Percentiles rank a stretch among this genome's conserved stretches.
These are phyloP conservation scores for Boechera stricta DNA, from an alignment of 345 rosid genomes.

Conservation along the genomic window DNA sequence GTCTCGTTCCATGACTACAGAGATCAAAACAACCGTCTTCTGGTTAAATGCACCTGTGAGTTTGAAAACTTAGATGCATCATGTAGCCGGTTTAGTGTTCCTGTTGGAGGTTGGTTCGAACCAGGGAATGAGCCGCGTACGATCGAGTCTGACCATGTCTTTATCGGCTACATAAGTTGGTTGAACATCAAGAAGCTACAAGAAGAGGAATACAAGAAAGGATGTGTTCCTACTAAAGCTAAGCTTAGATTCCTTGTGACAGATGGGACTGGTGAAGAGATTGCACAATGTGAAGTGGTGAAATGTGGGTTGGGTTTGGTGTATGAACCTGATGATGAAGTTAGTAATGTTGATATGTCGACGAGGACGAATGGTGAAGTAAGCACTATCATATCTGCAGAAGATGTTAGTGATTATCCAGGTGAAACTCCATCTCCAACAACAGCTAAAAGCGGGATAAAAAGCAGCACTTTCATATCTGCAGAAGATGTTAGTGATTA, in stretches of 20 bases:
- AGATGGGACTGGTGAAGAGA: conserved; percentile 23
- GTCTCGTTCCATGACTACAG: conserved; percentile 6
- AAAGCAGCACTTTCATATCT: neutral
- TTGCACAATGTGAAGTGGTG: conserved; percentile 24
- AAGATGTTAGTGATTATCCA: neutral
- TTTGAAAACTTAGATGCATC: conserved; percentile 25
- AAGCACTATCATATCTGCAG: neutral
- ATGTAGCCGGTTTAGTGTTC: conserved; percentile 16
- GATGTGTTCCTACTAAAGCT: conserved; percentile 28
- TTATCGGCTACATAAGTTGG: conserved; percentile 32
- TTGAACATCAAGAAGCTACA: conserved; percentile 24
- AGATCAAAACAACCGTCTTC: conserved; percentile 4
- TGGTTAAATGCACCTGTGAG: conserved; percentile 26
- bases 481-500: neutral
- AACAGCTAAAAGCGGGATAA: neutral
- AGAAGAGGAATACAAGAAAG: conserved; percentile 4
- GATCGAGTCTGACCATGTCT: conserved; percentile 32
- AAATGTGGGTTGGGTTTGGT: conserved; percentile 38
- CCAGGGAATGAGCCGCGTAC: conserved; percentile 4
- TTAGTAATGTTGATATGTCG: neutral
- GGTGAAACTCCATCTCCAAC: conserved; percentile 7
- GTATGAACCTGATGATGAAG: conserved; percentile 32
- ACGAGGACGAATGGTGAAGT: conserved; percentile 9
- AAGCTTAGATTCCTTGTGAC: conserved; percentile 3
- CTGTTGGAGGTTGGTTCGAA: conserved; percentile 31